Conservation (phyloP, 306 rosid species). For the Fragaria ananassa region DNA sequence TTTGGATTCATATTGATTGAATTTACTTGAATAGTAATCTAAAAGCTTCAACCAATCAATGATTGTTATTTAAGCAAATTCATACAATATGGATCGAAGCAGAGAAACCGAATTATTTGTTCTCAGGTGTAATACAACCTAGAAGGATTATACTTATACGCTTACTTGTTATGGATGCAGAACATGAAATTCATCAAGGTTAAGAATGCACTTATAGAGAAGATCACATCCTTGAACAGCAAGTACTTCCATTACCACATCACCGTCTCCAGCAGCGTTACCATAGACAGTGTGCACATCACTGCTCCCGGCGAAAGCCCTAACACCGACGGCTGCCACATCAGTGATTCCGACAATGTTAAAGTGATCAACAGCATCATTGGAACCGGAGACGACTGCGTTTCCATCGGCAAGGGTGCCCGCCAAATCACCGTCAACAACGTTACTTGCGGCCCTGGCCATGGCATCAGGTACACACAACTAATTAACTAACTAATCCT, state of each 20-base stretch:
- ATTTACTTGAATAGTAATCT: too few relatives aligned
- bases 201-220: slow-evolving; percentile 33
- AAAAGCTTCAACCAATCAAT: too few relatives aligned
- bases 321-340: slow-evolving; percentile 74
- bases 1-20: too few relatives aligned
- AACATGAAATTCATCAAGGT: slow-evolving; percentile 38
- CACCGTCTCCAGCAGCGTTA: slow-evolving; percentile 25
- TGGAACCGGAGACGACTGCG: slow-evolving; percentile 74
- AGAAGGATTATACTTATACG: neutral
- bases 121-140: neutral
- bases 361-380: slow-evolving; percentile 35
- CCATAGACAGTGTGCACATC: slow-evolving; percentile 25
- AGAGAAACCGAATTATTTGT: too few relatives aligned
- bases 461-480: slow-evolving; percentile 47
- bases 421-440: slow-evolving; percentile 23
- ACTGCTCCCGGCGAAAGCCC: slow-evolving; percentile 62
- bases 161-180: slow-evolving; percentile 34
- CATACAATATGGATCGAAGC: too few relatives aligned
- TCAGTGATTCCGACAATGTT: slow-evolving; percentile 31
- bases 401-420: slow-evolving; percentile 51
- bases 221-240: slow-evolving; percentile 51
- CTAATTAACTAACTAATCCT: neutral
- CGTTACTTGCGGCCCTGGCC: slow-evolving; percentile 73
- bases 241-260: slow-evolving; percentile 52
- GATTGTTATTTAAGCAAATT: too few relatives aligned